Percentiles rank a stretch among this genome's conserved stretches.
Conservation (phyloP, 345 rosid species). For the Crucihimalaya himalaica region DNA sequence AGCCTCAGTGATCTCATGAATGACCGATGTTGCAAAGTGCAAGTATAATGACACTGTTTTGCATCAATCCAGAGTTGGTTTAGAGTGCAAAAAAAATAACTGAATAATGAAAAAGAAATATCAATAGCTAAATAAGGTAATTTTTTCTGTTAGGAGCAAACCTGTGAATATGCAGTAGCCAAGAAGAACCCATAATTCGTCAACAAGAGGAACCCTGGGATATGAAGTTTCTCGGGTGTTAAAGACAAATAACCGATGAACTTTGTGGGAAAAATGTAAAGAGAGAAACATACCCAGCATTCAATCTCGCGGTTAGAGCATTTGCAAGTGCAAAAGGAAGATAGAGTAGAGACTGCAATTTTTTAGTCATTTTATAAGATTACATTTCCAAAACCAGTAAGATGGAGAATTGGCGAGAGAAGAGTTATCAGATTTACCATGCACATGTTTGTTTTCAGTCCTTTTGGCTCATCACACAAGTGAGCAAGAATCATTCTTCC, state of each 20-base stretch:
- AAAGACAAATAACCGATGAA: background rate
- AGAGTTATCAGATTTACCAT: constrained; percentile 55
- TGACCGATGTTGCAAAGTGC: constrained; percentile 90
- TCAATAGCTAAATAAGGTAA: background rate
- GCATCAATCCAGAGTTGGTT: background rate
- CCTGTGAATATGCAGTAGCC: constrained; percentile 92
- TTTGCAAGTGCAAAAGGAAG: constrained; percentile 97
- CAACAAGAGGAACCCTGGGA: constrained; percentile 83
- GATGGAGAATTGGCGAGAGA: background rate
- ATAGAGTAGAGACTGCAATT: constrained; percentile 79
- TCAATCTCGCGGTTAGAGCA: constrained; percentile 83
- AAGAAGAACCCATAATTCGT: constrained; percentile 91
- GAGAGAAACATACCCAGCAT: constrained; percentile 75
- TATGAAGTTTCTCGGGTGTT: constrained; percentile 16
- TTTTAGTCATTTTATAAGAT: background rate
- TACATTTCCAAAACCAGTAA: background rate
- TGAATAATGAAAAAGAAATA: background rate
- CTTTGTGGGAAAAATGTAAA: background rate
- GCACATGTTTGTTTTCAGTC: constrained; percentile 98
- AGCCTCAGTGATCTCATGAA: constrained; percentile 89
- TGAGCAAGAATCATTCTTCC: constrained; percentile 99
- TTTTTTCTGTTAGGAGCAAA: constrained; percentile 12
- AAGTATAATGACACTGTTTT: constrained; percentile 67
- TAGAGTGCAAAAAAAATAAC: background rate
- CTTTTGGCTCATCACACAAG: constrained; percentile 97